Base-by-base conservation (phyloP, 2,329 filamentous ascomycete genomes). In the Fusarium sp. region DNA sequence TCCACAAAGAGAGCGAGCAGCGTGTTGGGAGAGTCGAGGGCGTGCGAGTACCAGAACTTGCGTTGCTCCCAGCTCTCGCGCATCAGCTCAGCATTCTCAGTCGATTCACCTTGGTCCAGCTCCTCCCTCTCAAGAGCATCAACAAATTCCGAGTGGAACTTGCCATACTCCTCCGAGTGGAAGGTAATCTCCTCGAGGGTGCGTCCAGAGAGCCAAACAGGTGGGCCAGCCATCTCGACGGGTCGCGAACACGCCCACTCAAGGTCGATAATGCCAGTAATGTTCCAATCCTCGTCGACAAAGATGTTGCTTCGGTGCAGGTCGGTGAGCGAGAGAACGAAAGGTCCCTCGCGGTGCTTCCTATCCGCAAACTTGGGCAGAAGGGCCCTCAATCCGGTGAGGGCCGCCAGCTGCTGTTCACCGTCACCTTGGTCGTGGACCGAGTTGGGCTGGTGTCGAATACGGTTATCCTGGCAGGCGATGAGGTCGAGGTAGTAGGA, bases 301-400 rank as follows among this genome's bases (percentile, higher is more conserved):
- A 83, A 79, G 16, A 83, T 80, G 63, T 86, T 85, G 64, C 81
- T 82, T 55, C 77, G 73, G 51, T 84, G 82, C 22, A 85, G 67
- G 67, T 85, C 83, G 24, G 81, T 84, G 11, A 85, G 77, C 2
- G 62, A 69, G 57, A 78, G 75, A 14, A 80, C 57, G 62, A 82
- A 84, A 2, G 81, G 82, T 2, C 82, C 81, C 24, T 78, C 46
- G 5, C 79, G 74, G 12, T 62, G 36, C 22, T 70, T 57, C 8
- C 38, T 73, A 35, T 70, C 36, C 27, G 78, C 67, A 38, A 78
- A 76, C 27, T 72, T 70, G 9, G 74, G 73, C 27, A 79, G 49
- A 17, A 77, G 67, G 22, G 77, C 77, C 65, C 80, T 75, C 79
- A 83, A 80, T 1, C 70, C 71, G 1, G 69, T 71, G 14, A 84